These are phyloP conservation scores for Papilionanthe hybrid DNA, from an alignment of 116 monocot genomes.

Conservation along the genomic window DNA sequence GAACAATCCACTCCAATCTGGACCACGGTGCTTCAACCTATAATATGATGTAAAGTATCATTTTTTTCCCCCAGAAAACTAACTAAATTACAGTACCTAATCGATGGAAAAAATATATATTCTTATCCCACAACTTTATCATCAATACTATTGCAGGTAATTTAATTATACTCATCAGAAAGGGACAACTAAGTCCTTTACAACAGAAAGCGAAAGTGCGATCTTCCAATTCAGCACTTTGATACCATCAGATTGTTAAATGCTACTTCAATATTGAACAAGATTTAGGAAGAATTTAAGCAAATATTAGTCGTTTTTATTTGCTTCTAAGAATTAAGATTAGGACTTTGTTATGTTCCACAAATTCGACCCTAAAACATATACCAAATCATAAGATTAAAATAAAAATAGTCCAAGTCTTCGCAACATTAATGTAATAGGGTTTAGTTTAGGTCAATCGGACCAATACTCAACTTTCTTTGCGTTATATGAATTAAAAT, in stretches of 20 bases:
- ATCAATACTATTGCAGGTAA: neutral
- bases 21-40: slow-evolving; percentile 56
- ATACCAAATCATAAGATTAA: too few relatives aligned
- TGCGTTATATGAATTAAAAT: too few relatives aligned
- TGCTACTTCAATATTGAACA: too few relatives aligned
- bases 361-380: too few relatives aligned
- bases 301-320: neutral
- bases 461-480: too few relatives aligned
- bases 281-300: neutral
- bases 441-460: too few relatives aligned
- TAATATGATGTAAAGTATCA: neutral
- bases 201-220: neutral
- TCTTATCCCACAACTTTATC: neutral
- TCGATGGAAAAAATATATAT: too few relatives aligned
- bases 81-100: neutral
- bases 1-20: slow-evolving; percentile 50
- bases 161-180: neutral
- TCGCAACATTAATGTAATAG: too few relatives aligned
- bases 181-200: neutral
- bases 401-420: too few relatives aligned
- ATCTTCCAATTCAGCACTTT: neutral
- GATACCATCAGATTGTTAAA: neutral
- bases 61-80: neutral
- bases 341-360: too few relatives aligned
- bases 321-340: neutral